Conservation (phyloP, 495 filamentous ascomycete species). For the Aspergillus funiculosus region DNA sequence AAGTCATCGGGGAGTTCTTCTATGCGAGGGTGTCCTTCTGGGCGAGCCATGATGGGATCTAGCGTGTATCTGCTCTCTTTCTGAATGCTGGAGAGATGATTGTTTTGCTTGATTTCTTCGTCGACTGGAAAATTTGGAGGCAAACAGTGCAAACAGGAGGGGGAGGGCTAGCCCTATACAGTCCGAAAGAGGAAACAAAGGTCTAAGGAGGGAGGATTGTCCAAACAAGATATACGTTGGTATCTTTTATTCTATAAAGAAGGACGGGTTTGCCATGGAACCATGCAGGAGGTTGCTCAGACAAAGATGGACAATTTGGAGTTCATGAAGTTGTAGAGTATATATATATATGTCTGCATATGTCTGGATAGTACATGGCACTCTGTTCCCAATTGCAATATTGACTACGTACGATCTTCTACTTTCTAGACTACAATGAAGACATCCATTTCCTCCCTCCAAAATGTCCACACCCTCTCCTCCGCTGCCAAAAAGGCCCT, state of each 20-base stretch:
- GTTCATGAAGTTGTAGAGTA: too few relatives aligned
- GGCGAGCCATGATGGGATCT: constrained; percentile 27
- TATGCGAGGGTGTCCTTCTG: constrained; percentile 47
- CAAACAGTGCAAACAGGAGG: constrained; percentile 42
- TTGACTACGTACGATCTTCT: too few relatives aligned
- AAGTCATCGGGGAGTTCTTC: constrained; percentile 50
- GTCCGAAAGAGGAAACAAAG: background rate
- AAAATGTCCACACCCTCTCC: constrained; percentile 17
- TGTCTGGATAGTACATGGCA: too few relatives aligned
- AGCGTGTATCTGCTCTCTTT: background rate
- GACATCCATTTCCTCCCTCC: constrained; percentile 5
- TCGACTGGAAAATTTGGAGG: constrained; percentile 3
- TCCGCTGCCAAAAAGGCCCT: constrained; percentile 17
- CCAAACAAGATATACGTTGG: too few relatives aligned
- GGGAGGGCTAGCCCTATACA: constrained; percentile 25
- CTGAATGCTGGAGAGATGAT: background rate
- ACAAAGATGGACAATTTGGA: too few relatives aligned
- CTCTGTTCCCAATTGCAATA: too few relatives aligned
- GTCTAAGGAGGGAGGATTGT: too few relatives aligned
- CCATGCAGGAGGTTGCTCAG: too few relatives aligned
- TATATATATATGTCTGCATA: too few relatives aligned
- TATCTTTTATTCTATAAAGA: too few relatives aligned
- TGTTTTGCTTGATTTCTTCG: background rate
- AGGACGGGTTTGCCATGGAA: too few relatives aligned
- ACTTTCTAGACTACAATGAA: constrained; percentile 6